Base-by-base conservation (phyloP, 1,139 yeast genomes). In the Nakaseomyces kungkrabaensis region DNA sequence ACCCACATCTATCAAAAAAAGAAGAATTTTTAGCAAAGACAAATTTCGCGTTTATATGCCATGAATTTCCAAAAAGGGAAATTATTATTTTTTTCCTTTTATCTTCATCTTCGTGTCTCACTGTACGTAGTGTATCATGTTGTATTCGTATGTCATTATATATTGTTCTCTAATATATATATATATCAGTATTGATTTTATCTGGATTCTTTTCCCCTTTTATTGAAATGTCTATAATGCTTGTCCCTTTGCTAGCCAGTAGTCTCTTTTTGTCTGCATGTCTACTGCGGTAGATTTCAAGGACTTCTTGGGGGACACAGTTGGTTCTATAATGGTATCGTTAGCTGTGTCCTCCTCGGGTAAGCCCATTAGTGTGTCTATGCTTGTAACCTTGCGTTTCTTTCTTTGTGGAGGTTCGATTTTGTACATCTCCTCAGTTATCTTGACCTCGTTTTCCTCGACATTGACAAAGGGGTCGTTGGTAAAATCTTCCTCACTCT, bases 221-320 rank as follows among this genome's bases (percentile, higher is more conserved):
- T 3, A 17, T 17, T 17, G 22, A 17, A 17, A 17, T 17, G 22
- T 17, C 27, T 46, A 42, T 25, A 55, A 48, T 4, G 54, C 46
- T 44, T 62, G 66, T 6, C 71, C 73, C 58, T 75, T 75, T 46
- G 71, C 69, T 6, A 68, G 51, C 79, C 78, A 74, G 54, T 68
- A 74, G 33, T 73, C 75, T 37, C 78, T 59, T 48, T 62, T 69
- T 2, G 65, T 61, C n/a, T 63, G 62, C 46, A 68, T 70, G 47
- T 68, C 70, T 0, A 68, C 56, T 10, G 56, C 5, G 8, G 11
- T 24, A 11, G 42, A 9, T n/a, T 29, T 45, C 55, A 7, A 49
- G 53, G 5, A 33, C n/a, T n/a, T n/a, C 36, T 17, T 17, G 22
- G 22, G 22, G 22, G 22, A 17, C 22, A 17, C 22, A 17, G 22